Percentiles rank a stretch among this genome's conserved stretches.
These are phyloP conservation scores for Piloderma croceum DNA, from an alignment of 768 basidiomycete genomes.

Conservation along the genomic window DNA sequence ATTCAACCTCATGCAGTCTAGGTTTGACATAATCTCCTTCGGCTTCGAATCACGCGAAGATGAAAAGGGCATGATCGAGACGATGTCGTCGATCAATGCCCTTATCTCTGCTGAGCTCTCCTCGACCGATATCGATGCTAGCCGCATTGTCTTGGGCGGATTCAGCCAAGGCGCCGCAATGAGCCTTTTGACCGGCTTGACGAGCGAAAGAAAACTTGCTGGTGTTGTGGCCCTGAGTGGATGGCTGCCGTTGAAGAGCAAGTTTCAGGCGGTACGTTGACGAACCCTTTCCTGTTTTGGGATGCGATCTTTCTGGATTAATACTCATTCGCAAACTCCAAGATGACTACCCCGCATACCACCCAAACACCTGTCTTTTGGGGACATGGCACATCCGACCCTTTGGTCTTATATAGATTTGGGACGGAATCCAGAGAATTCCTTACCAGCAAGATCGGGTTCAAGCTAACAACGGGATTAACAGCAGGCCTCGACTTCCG, in stretches of 20 bases:
- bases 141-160: constrained; percentile 78
- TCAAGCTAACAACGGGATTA: constrained; percentile 35
- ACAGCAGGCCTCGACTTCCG: constrained; percentile 61
- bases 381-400: constrained; percentile 79
- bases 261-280: constrained; percentile 53
- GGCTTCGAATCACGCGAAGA: constrained; percentile 63
- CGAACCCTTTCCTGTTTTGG: constrained; percentile 1
- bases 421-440: constrained; percentile 51
- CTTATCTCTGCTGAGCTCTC: constrained; percentile 74
- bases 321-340: constrained; percentile 6
- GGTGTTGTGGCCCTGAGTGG: constrained; percentile 73
- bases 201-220: constrained; percentile 58
- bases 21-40: constrained; percentile 77
- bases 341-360: constrained; percentile 62
- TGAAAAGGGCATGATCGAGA: constrained; percentile 66
- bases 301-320: constrained; percentile 5
- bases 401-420: constrained; percentile 56
- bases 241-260: constrained; percentile 66
- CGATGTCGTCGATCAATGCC: constrained; percentile 54
- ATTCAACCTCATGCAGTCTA: constrained; percentile 21
- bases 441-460: constrained; percentile 48
- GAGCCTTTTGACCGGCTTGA: constrained; percentile 70
- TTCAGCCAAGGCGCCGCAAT: constrained; percentile 86
- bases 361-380: constrained; percentile 73
- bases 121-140: constrained; percentile 52